These are phyloP conservation scores for Seiridium cupressi DNA, from an alignment of 2,329 filamentous ascomycete species.

Conservation along the genomic window DNA sequence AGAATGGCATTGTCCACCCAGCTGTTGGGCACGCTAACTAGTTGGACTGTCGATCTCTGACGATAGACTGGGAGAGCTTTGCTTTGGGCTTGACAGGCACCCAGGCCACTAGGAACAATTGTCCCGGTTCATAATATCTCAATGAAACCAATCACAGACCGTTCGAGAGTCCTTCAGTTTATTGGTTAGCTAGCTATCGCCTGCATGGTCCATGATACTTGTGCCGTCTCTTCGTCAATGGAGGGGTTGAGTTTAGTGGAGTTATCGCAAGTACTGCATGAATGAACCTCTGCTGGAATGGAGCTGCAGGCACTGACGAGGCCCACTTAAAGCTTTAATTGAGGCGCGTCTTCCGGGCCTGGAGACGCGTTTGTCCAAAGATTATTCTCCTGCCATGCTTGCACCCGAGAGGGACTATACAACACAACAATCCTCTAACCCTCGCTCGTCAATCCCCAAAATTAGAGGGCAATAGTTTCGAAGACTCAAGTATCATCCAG, in stretches of 20 bases:
- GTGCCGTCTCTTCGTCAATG: too few species aligned
- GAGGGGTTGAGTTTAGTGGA: too few species aligned
- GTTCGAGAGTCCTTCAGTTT: too few species aligned
- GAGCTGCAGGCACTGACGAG: too few species aligned
- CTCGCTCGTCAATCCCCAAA: background rate
- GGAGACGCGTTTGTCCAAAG: background rate
- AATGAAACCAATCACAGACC: too few species aligned
- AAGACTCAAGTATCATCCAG: background rate
- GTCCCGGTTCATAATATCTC: too few species aligned
- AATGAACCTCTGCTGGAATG: too few species aligned
- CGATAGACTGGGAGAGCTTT: background rate
- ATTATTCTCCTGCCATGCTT: background rate
- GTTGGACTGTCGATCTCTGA: background rate
- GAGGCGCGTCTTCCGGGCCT: background rate
- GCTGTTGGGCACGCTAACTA: background rate
- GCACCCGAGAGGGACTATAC: background rate
- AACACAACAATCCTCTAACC: background rate
- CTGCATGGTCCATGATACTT: too few species aligned
- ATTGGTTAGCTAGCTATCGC: too few species aligned
- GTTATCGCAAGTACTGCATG: too few species aligned
- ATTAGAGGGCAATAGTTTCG: background rate
- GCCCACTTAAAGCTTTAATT: background rate
- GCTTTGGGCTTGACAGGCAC: too few species aligned
- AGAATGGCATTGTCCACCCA: background rate
- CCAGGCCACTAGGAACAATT: too few species aligned